phyloP scores from a whole-genome alignment of 805 yeast species.

The Monosporozyma unispora region DNA sequence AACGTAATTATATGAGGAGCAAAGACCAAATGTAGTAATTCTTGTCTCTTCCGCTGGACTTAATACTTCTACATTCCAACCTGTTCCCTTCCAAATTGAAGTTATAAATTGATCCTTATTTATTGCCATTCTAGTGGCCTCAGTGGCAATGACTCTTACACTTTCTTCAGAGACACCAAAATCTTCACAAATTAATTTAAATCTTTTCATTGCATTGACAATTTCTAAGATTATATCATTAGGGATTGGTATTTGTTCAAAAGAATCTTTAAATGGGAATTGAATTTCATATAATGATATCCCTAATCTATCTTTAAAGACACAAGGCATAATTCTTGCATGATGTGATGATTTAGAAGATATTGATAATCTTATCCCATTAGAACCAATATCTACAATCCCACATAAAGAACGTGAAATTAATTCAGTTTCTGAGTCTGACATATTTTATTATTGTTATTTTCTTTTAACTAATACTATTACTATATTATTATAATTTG shows the following conservation, averaged over 20 bases:
- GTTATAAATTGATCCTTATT: conserved; percentile 52
- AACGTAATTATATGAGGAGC: conserved; percentile 58
- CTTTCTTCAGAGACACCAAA: conserved; percentile 58
- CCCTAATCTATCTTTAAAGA: conserved; percentile 65
- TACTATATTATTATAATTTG: too few relatives aligned
- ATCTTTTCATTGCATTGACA: conserved; percentile 54
- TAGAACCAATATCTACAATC: conserved; percentile 70
- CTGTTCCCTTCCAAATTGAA: conserved; percentile 48
- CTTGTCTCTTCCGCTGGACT: conserved; percentile 58
- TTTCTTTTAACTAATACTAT: too few relatives aligned
- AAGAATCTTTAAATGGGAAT: conserved; percentile 32
- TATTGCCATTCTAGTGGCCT: conserved; percentile 62
- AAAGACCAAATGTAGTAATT: conserved; percentile 65
- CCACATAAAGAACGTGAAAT: conserved; percentile 53
- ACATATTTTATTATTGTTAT: not conserved
- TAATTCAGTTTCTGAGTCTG: conserved; percentile 39
- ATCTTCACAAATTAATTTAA: conserved; percentile 60
- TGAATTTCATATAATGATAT: conserved; percentile 61
- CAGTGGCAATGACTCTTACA: conserved; percentile 64
- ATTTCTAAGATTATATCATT: conserved; percentile 50
- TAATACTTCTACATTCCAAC: conserved; percentile 56
- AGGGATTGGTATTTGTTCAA: conserved; percentile 42
- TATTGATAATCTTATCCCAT: conserved; percentile 64
- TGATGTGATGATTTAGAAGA: conserved; percentile 60
- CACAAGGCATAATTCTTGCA: conserved; percentile 70